Conservation (phyloP, 495 filamentous ascomycete genomes). For the Aspergillus egyptiacus region DNA sequence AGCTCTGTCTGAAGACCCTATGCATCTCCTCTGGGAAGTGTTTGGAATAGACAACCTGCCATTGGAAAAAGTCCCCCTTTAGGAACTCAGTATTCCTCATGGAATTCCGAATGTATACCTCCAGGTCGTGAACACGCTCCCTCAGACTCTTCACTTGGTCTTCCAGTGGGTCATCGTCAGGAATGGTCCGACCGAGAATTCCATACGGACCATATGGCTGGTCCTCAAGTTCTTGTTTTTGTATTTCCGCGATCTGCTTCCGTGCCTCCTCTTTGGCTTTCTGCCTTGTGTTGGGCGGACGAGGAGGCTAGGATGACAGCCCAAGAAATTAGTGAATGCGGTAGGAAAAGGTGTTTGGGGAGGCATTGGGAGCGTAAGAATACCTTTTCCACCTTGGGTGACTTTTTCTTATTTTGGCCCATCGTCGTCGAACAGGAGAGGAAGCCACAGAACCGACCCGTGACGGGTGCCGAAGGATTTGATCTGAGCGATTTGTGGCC, state of each 20-base stretch:
- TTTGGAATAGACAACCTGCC: not conserved
- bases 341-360: too few relatives aligned
- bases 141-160: not conserved
- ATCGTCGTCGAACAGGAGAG: too few relatives aligned
- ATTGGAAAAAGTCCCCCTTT: not conserved
- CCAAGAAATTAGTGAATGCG: too few relatives aligned
- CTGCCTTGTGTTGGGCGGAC: not conserved
- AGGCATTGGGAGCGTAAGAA: too few relatives aligned
- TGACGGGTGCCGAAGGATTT: too few relatives aligned
- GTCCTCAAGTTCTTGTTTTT: not conserved
- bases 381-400: too few relatives aligned
- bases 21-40: not conserved
- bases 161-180: not conserved
- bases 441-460: too few relatives aligned
- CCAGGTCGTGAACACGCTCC: not conserved
- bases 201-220: not conserved
- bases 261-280: not conserved
- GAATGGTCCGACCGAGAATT: not conserved
- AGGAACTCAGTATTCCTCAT: not conserved
- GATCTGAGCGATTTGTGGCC: too few relatives aligned
- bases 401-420: too few relatives aligned
- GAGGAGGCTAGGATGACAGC: not conserved
- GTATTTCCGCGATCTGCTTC: not conserved
- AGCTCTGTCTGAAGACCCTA: not conserved
- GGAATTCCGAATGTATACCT: not conserved